Conservation (phyloP, 352 stramenopile genomes). For the Phytophthora cactorum region DNA sequence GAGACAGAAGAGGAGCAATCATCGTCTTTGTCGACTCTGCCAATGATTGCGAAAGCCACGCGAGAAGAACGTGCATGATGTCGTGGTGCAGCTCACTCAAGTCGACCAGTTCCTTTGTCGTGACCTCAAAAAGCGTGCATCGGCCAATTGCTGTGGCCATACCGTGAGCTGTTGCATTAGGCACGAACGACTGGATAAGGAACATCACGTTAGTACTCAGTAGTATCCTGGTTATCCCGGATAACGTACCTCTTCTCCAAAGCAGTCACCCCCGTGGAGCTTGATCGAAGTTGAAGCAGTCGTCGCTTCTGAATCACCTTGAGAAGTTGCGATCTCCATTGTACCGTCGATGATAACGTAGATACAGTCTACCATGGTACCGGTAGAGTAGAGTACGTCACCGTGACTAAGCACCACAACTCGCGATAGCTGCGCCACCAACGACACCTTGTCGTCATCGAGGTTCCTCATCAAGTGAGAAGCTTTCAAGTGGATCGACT, state of each 20-base stretch:
- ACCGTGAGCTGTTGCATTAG: constrained; percentile 51
- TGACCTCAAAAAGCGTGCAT: constrained; percentile 77
- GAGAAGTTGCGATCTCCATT: constrained; percentile 47
- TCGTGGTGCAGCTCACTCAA: constrained; percentile 82
- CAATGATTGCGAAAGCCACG: constrained; percentile 79
- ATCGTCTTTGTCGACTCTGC: constrained; percentile 71
- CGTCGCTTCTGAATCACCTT: constrained; percentile 9
- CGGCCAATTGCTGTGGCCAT: constrained; percentile 54
- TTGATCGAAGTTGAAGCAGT: constrained; percentile 41
- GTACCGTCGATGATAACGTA: constrained; percentile 81
- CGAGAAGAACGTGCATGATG: constrained; percentile 85
- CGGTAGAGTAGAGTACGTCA: constrained; percentile 61
- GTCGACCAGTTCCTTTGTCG: constrained; percentile 78
- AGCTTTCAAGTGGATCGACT: constrained; percentile 86
- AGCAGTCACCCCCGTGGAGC: constrained; percentile 74
- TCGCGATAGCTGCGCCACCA: constrained; percentile 75
- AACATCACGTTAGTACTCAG: neutral
- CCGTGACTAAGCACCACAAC: constrained; percentile 65
- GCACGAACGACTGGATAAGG: constrained; percentile 70
- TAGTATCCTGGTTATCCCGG: too few relatives aligned
- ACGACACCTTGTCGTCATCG: constrained; percentile 83
- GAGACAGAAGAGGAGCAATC: constrained; percentile 66
- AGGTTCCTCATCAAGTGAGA: constrained; percentile 86
- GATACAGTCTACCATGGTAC: constrained; percentile 48
- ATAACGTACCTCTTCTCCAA: constrained; percentile 73